Base-by-base conservation (phyloP, 106 monocot species). In the Cymbidium sinense region DNA sequence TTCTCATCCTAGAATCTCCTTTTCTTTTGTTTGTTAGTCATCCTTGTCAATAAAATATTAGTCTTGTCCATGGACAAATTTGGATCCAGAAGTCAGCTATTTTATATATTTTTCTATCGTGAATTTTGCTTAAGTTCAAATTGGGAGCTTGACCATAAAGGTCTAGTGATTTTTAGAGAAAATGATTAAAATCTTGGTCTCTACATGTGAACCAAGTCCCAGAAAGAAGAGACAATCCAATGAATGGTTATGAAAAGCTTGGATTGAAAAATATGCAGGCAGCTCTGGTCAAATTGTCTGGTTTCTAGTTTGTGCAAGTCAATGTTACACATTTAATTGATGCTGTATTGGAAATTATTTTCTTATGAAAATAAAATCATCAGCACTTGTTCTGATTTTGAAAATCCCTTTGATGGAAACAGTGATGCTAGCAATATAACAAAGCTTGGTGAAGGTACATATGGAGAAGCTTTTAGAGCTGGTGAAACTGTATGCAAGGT, bases 391-490 rank as follows among this genome's bases (percentile, higher is more conserved):
- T 37, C 37, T 37, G 36, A 36, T 20, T 71, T 20, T 36, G 18
- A 37, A 71, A 21, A 21, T 36, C 5, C 5, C n/a, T 36, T 29
- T 71, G 37, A 19, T 80, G 55, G 39, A 70, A 79, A 85, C 86
- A 94, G 91, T 87, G 88, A 90, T 41, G 79, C 79, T 71, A 79
- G 74, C 77, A 80, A 69, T 55, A 82, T 95, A 52, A 47, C 76
- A 39, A 99, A 99, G 82, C 76, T 99, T 81, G 98, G 98, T 34
- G 98, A 99, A 94, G 98, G 98, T 18, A 99, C 98, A 77, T 99
- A 92, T 85, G 98, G 98, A 18, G 94, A 99, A 76, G 94, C 92
- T 34, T 99, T 92, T 65, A 88, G 82, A 84, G 89, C 87, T 79
- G 98, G 94, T 77, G 79, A 84, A 1, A 85, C 88, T 80, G 95